Percentiles rank a stretch among this genome's conserved stretches.
These are phyloP conservation scores for Lophiotrema nucula DNA, from an alignment of 495 filamentous ascomycete species.

Conservation along the genomic window DNA sequence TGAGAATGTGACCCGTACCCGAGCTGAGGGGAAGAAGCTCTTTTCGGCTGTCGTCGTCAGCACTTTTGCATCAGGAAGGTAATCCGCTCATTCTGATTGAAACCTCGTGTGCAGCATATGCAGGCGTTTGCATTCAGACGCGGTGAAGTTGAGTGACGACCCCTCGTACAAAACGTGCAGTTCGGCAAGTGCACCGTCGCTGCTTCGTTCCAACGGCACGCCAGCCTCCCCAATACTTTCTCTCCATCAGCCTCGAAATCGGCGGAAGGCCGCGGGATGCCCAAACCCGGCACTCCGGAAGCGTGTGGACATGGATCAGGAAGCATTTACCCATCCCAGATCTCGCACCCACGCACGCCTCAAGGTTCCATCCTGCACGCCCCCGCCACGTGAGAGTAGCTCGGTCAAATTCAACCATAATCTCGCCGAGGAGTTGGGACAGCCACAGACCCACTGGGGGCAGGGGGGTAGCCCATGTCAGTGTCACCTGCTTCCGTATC, in stretches of 20 bases:
- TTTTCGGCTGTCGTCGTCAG: slow-evolving; percentile 16
- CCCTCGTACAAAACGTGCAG: not conserved
- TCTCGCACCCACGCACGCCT: not conserved
- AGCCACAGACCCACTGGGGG: slow-evolving; percentile 18
- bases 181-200: not conserved
- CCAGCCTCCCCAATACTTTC: not conserved
- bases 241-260: not conserved
- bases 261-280: not conserved
- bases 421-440: slow-evolving; percentile 20
- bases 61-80: slow-evolving; percentile 21
- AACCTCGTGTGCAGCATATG: not conserved
- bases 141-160: too few species aligned
- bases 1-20: not conserved
- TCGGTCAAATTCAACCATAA: slow-evolving; percentile 20
- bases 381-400: slow-evolving; percentile 19
- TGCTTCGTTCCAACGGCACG: not conserved
- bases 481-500: slow-evolving; percentile 12
- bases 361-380: slow-evolving; percentile 15
- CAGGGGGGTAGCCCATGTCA: slow-evolving; percentile 22
- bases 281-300: slow-evolving; percentile 24
- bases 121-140: too few species aligned
- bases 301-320: not conserved
- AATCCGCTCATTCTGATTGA: slow-evolving; percentile 2
- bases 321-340: not conserved
- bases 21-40: not conserved